Base-by-base conservation (phyloP, 768 basidiomycete species). In the Tubosaeta sp. region DNA sequence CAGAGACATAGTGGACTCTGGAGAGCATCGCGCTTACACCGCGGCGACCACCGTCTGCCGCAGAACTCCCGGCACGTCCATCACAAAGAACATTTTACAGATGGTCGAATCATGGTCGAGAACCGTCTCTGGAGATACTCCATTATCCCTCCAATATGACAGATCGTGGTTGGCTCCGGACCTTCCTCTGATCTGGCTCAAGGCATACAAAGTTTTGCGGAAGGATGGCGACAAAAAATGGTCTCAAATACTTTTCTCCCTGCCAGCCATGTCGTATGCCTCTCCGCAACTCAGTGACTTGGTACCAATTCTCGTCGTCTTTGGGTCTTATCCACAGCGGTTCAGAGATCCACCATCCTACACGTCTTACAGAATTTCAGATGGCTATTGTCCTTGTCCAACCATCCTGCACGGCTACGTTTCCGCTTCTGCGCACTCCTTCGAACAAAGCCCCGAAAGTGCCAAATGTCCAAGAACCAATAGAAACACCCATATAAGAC, bases 221-320 rank as follows among this genome's bases (percentile, higher is more conserved):
- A 8, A 12, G 12, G 46, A 51, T 18, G 45, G 36, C n/a, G 45
- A 46, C 9, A 1, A 21, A 21, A 43, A 58, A 42, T 52, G 46
- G 36, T 58, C 46, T 38, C 59, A 49, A 35, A 16, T 71, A 12
- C 31, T 57, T 3, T 72, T 72, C 19, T 59, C 61, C 4, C 51
- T 71, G 16, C 49, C 67, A 14, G 55, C 67, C 3, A 58, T 69
- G 58, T 58, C 51, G 7, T 71, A 67, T 45, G 29, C 48, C 9
- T 62, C 57, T 4, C 24, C 55, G 4, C 8, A 40, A 0, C 32
- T 44, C 2, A 19, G 31, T 2, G 38, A 46, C 4, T 44, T 68
- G n/a, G 49, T 69, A 7, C 54, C 60, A 0, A 58, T 62, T 1
- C 38, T 74, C 3, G 24, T 75, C 9, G 63, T 72, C 0, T 69